Conservation (phyloP, 148 eudicot species). For the Silene uniflora region DNA sequence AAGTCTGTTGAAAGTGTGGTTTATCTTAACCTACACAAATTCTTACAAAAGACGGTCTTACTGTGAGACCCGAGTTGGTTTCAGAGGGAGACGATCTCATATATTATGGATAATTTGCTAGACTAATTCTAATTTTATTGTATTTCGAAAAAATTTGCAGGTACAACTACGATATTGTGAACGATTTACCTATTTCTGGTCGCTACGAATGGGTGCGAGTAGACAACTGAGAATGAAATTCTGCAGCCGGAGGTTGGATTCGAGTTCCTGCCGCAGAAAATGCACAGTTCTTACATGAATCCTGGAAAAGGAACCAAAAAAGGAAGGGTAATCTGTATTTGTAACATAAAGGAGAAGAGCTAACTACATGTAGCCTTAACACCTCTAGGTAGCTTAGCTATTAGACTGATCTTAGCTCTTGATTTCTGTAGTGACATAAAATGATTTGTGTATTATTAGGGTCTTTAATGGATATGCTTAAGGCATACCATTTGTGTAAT, state of each 20-base stretch:
- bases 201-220: conserved; percentile 79
- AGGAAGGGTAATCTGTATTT: conserved; percentile 29
- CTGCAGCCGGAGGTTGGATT: conserved; percentile 22
- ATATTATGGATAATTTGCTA: background rate
- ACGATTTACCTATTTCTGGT: conserved; percentile 73
- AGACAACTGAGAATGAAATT: conserved; percentile 27
- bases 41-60: background rate
- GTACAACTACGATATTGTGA: conserved; percentile 77
- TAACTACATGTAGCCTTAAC: conserved; percentile 37
- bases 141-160: conserved; percentile 35
- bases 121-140: background rate
- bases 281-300: conserved; percentile 31
- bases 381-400: conserved; percentile 29
- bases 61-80: too few relatives aligned
- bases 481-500: conserved; percentile 28
- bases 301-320: conserved; percentile 13
- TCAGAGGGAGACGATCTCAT: too few relatives aligned
- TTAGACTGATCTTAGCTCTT: conserved; percentile 34
- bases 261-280: conserved; percentile 18
- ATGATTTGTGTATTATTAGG: conserved; percentile 15
- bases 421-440: conserved; percentile 27
- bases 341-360: conserved; percentile 29
- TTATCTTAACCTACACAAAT: background rate
- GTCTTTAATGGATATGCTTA: conserved; percentile 25
- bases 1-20: conserved; percentile 59